phyloP scores from a whole-genome alignment of 2,329 filamentous ascomycete species.

The Alternaria ventricosa region DNA sequence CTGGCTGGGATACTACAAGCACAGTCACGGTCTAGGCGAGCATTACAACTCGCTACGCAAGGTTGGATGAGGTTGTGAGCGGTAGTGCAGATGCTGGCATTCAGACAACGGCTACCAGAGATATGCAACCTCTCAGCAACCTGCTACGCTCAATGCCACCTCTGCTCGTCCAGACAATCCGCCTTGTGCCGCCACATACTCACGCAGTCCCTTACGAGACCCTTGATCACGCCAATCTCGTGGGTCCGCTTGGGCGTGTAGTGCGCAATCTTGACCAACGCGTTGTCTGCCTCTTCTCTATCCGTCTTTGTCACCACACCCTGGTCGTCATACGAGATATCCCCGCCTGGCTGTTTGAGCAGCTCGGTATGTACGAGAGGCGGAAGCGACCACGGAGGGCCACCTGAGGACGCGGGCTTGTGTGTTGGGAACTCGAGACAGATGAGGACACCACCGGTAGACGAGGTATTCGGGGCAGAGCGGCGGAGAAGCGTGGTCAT shows the following conservation, averaged over 20 bases:
- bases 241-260: slow-evolving; percentile 65
- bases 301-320: slow-evolving; percentile 59
- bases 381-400: slow-evolving; percentile 76
- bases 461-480: slow-evolving; percentile 2
- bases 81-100: not conserved
- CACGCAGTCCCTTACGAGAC: slow-evolving; percentile 58
- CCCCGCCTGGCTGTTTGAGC: slow-evolving; percentile 71
- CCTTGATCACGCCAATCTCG: slow-evolving; percentile 52
- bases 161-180: slow-evolving; percentile 4
- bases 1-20: slow-evolving; percentile 94
- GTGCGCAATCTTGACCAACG: slow-evolving; percentile 57
- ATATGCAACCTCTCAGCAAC: not conserved
- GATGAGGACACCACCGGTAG: slow-evolving; percentile 58
- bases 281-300: slow-evolving; percentile 48
- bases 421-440: slow-evolving; percentile 80
- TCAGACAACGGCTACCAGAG: not conserved
- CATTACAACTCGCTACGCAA: slow-evolving; percentile 88
- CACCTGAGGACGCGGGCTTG: slow-evolving; percentile 69
- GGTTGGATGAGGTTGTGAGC: slow-evolving; percentile 26
- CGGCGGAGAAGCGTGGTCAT: slow-evolving; percentile 61
- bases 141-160: slow-evolving; percentile 2
- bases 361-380: slow-evolving; percentile 75
- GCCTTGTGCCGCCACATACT: slow-evolving; percentile 55
- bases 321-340: slow-evolving; percentile 66
- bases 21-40: slow-evolving; percentile 92